These are phyloP conservation scores for Plectosphaerella sp. DNA, from an alignment of 2,329 filamentous ascomycete species.

Conservation along the genomic window DNA sequence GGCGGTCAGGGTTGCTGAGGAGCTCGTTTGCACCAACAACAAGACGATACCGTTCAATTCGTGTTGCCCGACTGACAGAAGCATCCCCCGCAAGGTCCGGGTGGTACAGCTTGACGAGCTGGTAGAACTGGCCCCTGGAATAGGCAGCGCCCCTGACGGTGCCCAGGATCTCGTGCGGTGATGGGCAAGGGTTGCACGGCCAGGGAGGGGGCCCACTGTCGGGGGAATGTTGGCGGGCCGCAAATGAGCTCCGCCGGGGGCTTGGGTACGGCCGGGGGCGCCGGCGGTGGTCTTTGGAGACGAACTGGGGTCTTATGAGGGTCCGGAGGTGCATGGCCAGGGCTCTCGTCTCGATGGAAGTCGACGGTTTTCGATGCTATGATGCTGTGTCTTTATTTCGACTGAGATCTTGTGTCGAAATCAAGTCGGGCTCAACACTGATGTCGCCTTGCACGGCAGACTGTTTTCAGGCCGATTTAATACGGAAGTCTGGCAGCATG, in stretches of 20 bases:
- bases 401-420: too few species aligned
- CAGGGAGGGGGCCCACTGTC: conserved; percentile 1
- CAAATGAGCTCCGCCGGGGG: too few species aligned
- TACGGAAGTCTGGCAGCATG: background rate
- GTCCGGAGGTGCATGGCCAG: too few species aligned
- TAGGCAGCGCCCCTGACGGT: conserved; percentile 4
- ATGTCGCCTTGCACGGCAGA: too few species aligned
- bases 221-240: background rate
- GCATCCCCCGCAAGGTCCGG: conserved; percentile 9
- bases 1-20: conserved; percentile 8
- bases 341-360: too few species aligned
- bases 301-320: too few species aligned
- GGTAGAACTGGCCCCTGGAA: conserved; percentile 11
- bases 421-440: too few species aligned
- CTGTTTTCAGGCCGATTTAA: too few species aligned
- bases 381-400: too few species aligned
- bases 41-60: conserved; percentile 11
- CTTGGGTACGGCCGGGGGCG: too few species aligned
- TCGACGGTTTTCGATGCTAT: too few species aligned
- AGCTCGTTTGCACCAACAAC: conserved; percentile 11
- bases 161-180: conserved; percentile 12
- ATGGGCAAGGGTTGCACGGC: conserved; percentile 7
- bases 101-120: conserved; percentile 15
- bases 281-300: too few species aligned
- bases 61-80: background rate